phyloP scores from a whole-genome alignment of 306 rosid species.

The Vigna hirtella region DNA sequence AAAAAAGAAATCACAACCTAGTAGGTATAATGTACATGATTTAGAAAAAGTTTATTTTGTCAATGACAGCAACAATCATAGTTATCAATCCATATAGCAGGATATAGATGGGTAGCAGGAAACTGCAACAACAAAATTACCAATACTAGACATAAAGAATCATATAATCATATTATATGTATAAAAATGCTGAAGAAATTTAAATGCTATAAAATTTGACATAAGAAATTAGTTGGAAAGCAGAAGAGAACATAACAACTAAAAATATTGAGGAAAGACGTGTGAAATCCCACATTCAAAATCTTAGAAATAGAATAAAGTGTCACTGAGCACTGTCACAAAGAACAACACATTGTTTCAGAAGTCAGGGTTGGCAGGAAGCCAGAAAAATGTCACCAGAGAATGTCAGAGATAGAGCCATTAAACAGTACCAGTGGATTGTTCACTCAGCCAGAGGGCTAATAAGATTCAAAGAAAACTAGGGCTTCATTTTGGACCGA shows the following conservation, averaged over 20 bases:
- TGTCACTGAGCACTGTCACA: neutral
- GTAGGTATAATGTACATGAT: neutral
- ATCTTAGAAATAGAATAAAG: neutral
- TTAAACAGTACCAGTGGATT: neutral
- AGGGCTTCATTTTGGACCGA: neutral
- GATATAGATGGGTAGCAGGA: neutral
- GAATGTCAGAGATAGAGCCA: neutral
- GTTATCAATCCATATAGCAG: neutral
- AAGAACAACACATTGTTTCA: neutral
- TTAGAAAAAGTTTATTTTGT: constrained; percentile 11
- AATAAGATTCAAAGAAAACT: neutral
- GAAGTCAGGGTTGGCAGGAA: neutral
- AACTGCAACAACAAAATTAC: neutral
- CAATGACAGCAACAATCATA: neutral
- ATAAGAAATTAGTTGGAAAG: neutral
- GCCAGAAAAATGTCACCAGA: neutral
- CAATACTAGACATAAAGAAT: neutral
- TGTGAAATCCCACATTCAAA: neutral
- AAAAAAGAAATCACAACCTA: neutral
- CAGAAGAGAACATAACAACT: neutral
- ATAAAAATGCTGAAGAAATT: neutral
- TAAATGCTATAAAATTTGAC: neutral
- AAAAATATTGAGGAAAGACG: neutral
- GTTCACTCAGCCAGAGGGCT: neutral
- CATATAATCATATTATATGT: neutral